Evolutionary conservation across 768 basidiomycete species (phyloP).

Genomic region (Paxillus involutus): DNA sequence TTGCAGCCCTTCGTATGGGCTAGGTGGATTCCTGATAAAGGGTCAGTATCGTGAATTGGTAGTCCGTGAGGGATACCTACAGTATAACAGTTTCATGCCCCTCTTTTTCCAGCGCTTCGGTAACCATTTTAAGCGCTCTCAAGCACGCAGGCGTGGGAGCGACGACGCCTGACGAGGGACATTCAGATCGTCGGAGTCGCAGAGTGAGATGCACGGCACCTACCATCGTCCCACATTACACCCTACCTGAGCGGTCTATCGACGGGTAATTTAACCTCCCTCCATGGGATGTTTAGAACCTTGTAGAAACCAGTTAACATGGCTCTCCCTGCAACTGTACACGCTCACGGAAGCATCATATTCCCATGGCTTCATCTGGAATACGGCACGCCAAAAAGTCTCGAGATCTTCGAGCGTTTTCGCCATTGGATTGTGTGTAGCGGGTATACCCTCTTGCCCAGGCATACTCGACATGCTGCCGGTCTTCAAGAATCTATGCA

Average conservation of each 20-base stretch:
- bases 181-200: neutral
- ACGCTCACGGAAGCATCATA: conserved; percentile 53
- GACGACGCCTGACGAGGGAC: conserved; percentile 46
- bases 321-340: neutral
- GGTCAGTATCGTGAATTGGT: neutral
- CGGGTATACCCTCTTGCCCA: conserved; percentile 58
- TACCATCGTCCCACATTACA: conserved; percentile 64
- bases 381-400: conserved; percentile 63
- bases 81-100: conserved; percentile 56
- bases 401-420: conserved; percentile 59
- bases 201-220: neutral
- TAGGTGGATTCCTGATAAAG: conserved; percentile 28
- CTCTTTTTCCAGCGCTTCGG: conserved; percentile 39
- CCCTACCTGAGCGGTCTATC: conserved; percentile 60
- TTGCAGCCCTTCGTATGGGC: conserved; percentile 53
- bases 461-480: conserved; percentile 46
- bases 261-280: conserved; percentile 40
- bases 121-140: conserved; percentile 51
- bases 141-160: conserved; percentile 57
- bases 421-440: conserved; percentile 61
- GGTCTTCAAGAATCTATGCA: conserved; percentile 54
- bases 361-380: conserved; percentile 62
- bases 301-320: conserved; percentile 6
- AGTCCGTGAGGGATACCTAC: conserved; percentile 30
- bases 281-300: conserved; percentile 37